Conservation (phyloP, 495 filamentous ascomycete species). For the Aspergillus affinis region DNA sequence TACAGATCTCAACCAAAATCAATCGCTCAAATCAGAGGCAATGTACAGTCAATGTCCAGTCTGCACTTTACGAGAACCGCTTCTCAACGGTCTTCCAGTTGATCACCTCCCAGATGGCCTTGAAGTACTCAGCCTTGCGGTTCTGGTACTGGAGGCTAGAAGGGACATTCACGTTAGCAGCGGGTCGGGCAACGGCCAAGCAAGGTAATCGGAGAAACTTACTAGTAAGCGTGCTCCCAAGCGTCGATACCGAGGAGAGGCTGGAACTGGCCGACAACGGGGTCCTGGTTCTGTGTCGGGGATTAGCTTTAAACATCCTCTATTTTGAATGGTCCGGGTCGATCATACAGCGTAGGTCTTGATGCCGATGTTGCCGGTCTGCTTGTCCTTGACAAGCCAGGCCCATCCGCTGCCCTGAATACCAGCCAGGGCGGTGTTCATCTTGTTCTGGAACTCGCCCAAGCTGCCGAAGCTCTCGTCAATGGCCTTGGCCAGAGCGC, state of each 20-base stretch:
- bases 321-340: background rate
- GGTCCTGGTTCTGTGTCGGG: slow-evolving; percentile 74
- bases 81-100: slow-evolving; percentile 96
- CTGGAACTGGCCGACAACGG: slow-evolving; percentile 80
- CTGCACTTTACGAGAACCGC: slow-evolving; percentile 55
- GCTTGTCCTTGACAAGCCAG: slow-evolving; percentile 86
- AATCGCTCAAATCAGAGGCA: background rate
- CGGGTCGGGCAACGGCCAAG: slow-evolving; percentile 33
- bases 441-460: slow-evolving; percentile 70
- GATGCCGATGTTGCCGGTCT: slow-evolving; percentile 70
- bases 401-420: slow-evolving; percentile 96
- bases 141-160: slow-evolving; percentile 92
- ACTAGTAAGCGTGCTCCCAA: slow-evolving; percentile 90
- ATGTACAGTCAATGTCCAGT: slow-evolving; percentile 6
- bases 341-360: slow-evolving; percentile 67
- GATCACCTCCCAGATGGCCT: slow-evolving; percentile 93
- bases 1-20: background rate
- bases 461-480: slow-evolving; percentile 73
- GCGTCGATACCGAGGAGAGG: slow-evolving; percentile 94
- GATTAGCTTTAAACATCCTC: background rate
- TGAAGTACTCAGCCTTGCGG: slow-evolving; percentile 97
- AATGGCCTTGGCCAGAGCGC: slow-evolving; percentile 67
- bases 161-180: slow-evolving; percentile 22
- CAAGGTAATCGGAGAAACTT: slow-evolving; percentile 27
- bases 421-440: slow-evolving; percentile 75